A percentile compares a stretch with the other conserved stretches of the same genome.
These are phyloP conservation scores for Adansonia rubrostipa DNA, from an alignment of 441 rosid species.

Conservation along the genomic window DNA sequence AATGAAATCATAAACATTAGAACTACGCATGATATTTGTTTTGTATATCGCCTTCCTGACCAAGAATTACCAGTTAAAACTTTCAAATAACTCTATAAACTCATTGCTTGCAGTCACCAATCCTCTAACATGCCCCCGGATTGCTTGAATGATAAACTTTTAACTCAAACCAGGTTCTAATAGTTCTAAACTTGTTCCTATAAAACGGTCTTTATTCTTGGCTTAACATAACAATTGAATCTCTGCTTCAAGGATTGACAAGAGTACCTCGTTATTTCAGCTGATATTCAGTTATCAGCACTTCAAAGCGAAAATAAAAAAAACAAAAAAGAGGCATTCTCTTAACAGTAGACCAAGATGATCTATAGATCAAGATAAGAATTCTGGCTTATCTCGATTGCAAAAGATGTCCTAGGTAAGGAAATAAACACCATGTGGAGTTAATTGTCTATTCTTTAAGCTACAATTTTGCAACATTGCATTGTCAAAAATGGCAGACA, in stretches of 20 bases:
- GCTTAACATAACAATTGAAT: not conserved
- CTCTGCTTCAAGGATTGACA: not conserved
- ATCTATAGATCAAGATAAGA: not conserved
- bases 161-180: not conserved
- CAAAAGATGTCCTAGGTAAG: not conserved
- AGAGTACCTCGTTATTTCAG: not conserved
- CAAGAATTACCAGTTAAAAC: not conserved
- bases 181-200: not conserved
- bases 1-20: not conserved
- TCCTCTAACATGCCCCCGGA: not conserved
- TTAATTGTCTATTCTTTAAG: not conserved
- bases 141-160: not conserved
- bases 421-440: not conserved
- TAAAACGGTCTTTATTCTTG: not conserved
- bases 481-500: not conserved
- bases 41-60: not conserved
- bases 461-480: not conserved
- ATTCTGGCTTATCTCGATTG: not conserved
- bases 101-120: not conserved
- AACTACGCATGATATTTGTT: not conserved
- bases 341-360: not conserved
- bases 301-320: not conserved
- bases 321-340: not conserved
- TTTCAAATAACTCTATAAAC: not conserved
- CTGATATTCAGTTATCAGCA: not conserved